Evolutionary conservation across 768 basidiomycete genomes (phyloP).

Genomic region (Crassisporium funariophilum): DNA sequence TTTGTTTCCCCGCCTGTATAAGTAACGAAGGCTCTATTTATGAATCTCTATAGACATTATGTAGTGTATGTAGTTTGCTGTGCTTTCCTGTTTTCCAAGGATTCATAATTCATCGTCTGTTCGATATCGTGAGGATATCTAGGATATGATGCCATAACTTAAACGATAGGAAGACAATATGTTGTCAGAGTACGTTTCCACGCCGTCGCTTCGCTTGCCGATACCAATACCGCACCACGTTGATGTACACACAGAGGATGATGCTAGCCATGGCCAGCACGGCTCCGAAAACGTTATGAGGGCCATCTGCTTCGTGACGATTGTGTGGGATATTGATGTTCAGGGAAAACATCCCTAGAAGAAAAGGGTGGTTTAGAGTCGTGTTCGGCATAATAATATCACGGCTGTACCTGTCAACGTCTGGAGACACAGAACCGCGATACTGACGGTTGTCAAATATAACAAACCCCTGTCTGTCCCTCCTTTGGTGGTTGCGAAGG

Average conservation of each 20-base stretch:
- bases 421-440: constrained; percentile 68
- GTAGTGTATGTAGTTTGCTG: no score
- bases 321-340: constrained; percentile 72
- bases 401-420: constrained; percentile 53
- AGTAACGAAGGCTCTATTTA: constrained; percentile 11
- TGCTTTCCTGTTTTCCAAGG: no score
- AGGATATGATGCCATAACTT: background rate
- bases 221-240: constrained; percentile 67
- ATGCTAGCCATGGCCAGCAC: constrained; percentile 48
- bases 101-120: no score
- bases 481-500: constrained; percentile 58
- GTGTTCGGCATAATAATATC: background rate
- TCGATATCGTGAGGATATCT: no score
- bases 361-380: background rate
- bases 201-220: constrained; percentile 47
- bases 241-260: constrained; percentile 46
- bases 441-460: constrained; percentile 63
- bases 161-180: background rate
- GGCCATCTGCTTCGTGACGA: constrained; percentile 30
- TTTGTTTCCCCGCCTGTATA: constrained; percentile 6
- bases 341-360: constrained; percentile 63
- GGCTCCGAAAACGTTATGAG: constrained; percentile 56
- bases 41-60: no score
- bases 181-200: constrained; percentile 21
- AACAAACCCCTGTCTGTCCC: constrained; percentile 69